Evolutionary conservation across 2,329 filamentous ascomycete genomes (phyloP).

Genomic region (Aureobasidium lini): DNA sequence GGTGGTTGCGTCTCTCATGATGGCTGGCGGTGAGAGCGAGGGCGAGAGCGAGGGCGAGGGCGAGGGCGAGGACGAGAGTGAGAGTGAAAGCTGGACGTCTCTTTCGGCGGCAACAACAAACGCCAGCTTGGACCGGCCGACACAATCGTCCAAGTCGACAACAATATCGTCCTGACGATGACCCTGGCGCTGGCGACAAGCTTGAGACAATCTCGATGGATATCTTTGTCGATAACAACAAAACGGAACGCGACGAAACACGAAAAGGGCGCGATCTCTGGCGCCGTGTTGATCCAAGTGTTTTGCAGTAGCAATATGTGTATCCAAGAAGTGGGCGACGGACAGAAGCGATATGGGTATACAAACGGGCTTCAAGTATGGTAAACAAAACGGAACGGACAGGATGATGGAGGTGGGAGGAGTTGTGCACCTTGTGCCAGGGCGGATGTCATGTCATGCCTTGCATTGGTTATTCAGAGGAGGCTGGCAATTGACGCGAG

Average conservation of each 20-base stretch:
- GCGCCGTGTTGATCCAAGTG: not conserved
- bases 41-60: not conserved
- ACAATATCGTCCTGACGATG: slow-evolving; percentile 4
- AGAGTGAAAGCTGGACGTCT: not conserved
- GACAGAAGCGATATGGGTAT: not conserved
- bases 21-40: not conserved
- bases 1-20: slow-evolving; percentile 23
- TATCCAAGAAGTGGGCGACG: not conserved
- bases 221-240: not conserved
- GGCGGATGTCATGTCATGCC: not conserved
- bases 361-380: not conserved
- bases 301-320: not conserved
- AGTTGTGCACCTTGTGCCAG: slow-evolving; percentile 14
- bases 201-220: not conserved
- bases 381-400: not conserved
- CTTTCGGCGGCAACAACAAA: not conserved
- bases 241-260: not conserved
- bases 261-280: not conserved
- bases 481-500: not conserved
- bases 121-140: not conserved
- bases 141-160: not conserved
- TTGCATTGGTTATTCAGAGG: not conserved
- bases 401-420: not conserved
- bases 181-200: not conserved
- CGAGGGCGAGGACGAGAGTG: too few species aligned